A percentile compares a stretch with the other conserved stretches of the same genome.
Evolutionary conservation across 257 asterid genomes (phyloP).

Genomic region (Capsicum pubescens): DNA sequence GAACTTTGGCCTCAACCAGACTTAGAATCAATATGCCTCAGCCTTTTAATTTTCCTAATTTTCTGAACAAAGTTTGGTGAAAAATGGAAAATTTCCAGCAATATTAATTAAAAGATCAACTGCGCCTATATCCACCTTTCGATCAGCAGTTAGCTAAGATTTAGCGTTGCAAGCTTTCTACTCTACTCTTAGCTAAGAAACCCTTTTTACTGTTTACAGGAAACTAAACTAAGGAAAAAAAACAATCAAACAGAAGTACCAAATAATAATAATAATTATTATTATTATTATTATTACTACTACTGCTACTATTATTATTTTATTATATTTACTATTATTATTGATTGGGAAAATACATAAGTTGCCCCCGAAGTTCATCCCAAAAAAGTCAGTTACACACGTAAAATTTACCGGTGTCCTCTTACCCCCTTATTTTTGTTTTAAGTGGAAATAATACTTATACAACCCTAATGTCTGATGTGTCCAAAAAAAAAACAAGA

Average conservation of each 20-base stretch:
- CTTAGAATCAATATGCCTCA: background rate
- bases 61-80: background rate
- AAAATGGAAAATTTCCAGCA: constrained; percentile 7
- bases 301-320: no score
- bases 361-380: no score
- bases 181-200: background rate
- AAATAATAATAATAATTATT: background rate
- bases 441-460: no score
- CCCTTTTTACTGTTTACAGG: background rate
- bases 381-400: no score
- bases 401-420: no score
- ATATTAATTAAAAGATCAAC: background rate
- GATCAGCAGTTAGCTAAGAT: background rate
- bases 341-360: no score
- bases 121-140: background rate
- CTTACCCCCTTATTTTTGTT: no score
- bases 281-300: no score
- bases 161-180: background rate
- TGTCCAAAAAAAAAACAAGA: no score
- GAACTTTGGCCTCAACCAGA: background rate
- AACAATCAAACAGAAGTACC: background rate
- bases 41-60: background rate
- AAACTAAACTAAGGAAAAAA: background rate
- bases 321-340: no score
- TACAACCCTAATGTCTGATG: no score